Percentiles rank a stretch among this genome's conserved stretches.
phyloP scores from a whole-genome alignment of 2,329 filamentous ascomycete species.

The Aureobasidium sp. region DNA sequence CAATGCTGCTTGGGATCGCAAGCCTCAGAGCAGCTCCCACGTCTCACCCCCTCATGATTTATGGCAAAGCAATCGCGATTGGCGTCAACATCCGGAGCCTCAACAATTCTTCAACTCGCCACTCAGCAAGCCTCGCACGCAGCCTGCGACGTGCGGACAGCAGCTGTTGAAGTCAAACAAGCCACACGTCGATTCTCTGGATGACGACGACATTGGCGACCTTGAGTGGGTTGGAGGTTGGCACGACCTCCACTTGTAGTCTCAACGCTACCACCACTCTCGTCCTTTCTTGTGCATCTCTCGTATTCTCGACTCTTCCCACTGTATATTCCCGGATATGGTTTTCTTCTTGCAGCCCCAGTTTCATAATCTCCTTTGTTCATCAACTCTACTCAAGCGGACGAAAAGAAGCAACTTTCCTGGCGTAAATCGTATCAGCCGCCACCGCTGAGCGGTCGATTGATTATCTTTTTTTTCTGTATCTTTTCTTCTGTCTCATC shows the following conservation, averaged over 20 bases:
- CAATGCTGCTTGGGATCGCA: constrained; percentile 30
- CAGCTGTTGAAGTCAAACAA: constrained; percentile 23
- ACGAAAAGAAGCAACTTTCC: background rate
- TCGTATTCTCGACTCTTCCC: background rate
- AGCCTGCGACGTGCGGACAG: constrained; percentile 18
- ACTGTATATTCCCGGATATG: constrained; percentile 5
- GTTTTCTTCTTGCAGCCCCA: constrained; percentile 12
- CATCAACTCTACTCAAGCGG: constrained; percentile 9
- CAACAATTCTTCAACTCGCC: constrained; percentile 15
- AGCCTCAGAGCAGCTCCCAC: constrained; percentile 20
- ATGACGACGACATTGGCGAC: constrained; percentile 61
- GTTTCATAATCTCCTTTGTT: constrained; percentile 11
- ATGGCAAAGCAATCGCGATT: constrained; percentile 43
- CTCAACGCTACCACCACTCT: constrained; percentile 18
- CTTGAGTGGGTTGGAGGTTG: constrained; percentile 95
- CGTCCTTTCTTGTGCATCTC: constrained; percentile 5
- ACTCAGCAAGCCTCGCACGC: constrained; percentile 16
- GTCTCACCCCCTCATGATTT: constrained; percentile 19
- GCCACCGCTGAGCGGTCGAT: constrained; percentile 4
- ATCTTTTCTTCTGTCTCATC: constrained; percentile 12
- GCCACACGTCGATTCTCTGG: constrained; percentile 22
- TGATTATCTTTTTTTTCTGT: constrained; percentile 9
- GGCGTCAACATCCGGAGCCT: constrained; percentile 36
- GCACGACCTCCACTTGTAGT: constrained; percentile 62
- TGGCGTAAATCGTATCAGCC: background rate